A percentile compares a stretch with the other conserved stretches of the same genome.
Evolutionary conservation across 371 early-diverging fungal species (phyloP).

Genomic region (Apophysomyces ossiformis): DNA sequence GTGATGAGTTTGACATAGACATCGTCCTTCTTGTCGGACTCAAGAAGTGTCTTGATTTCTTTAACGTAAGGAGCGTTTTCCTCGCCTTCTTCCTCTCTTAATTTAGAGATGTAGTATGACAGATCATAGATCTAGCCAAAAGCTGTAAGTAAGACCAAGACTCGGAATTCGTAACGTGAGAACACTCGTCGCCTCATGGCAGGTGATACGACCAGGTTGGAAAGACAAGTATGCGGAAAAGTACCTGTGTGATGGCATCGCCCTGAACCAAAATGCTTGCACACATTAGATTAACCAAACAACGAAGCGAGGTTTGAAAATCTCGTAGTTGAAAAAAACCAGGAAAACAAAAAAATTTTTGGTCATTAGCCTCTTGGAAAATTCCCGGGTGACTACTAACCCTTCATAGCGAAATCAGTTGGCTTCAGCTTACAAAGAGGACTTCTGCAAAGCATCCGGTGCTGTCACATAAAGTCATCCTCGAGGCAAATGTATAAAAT

Average conservation of each 20-base stretch:
- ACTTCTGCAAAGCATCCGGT: no score
- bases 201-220: background rate
- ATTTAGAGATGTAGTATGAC: slow-evolving; percentile 61
- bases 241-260: slow-evolving; percentile 34
- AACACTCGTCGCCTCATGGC: background rate
- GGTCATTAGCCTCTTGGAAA: background rate
- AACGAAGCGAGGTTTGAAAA: slow-evolving; percentile 5
- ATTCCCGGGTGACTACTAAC: no score
- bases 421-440: no score
- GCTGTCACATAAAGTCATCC: no score
- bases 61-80: slow-evolving; percentile 56
- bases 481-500: no score
- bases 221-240: background rate
- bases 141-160: background rate
- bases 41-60: slow-evolving; percentile 55
- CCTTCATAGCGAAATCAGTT: no score
- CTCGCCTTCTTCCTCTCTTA: slow-evolving; percentile 58
- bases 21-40: slow-evolving; percentile 63
- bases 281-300: slow-evolving; percentile 25
- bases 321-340: background rate
- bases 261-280: slow-evolving; percentile 34
- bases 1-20: slow-evolving; percentile 62
- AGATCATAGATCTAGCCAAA: slow-evolving; percentile 56
- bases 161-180: slow-evolving; percentile 10
- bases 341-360: slow-evolving; percentile 11